Conservation (phyloP, 2,329 filamentous ascomycete genomes). For the Pestalotiopsis sp. region DNA sequence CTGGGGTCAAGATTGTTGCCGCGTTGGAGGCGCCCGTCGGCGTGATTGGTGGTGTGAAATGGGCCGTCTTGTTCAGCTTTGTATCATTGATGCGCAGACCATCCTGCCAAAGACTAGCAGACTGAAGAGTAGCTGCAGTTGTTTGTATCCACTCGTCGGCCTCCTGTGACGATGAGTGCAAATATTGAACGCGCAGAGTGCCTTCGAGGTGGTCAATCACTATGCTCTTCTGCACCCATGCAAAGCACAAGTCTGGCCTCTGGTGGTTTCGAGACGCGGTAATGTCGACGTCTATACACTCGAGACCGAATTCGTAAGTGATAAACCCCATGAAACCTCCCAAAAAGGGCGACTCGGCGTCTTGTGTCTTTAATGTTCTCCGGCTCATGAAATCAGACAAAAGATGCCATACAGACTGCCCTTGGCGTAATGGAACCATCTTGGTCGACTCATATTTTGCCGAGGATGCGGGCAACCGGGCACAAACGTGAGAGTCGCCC, state of each 20-base stretch:
- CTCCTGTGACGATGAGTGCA: slow-evolving; percentile 43
- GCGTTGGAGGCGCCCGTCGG: slow-evolving; percentile 21
- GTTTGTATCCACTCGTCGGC: slow-evolving; percentile 48
- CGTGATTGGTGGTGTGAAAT: slow-evolving; percentile 32
- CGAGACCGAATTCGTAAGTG: slow-evolving; percentile 81
- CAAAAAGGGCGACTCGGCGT: slow-evolving; percentile 62
- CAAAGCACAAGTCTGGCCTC: slow-evolving; percentile 73
- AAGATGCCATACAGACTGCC: slow-evolving; percentile 51
- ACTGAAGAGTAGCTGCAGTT: slow-evolving; percentile 33
- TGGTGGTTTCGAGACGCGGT: slow-evolving; percentile 36
- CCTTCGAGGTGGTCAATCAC: slow-evolving; percentile 73
- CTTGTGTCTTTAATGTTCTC: slow-evolving; percentile 24
- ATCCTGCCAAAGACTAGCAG: slow-evolving; percentile 35
- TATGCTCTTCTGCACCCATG: slow-evolving; percentile 76
- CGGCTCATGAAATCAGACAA: slow-evolving; percentile 46
- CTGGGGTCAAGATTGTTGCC: slow-evolving; percentile 40
- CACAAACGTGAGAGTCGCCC: slow-evolving; percentile 44
- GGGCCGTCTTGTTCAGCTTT: slow-evolving; percentile 17
- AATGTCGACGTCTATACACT: slow-evolving; percentile 53
- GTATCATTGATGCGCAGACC: slow-evolving; percentile 23
- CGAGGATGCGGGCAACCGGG: slow-evolving; percentile 22
- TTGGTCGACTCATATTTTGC: slow-evolving; percentile 23
- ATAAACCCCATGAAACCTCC: slow-evolving; percentile 85
- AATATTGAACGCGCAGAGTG: slow-evolving; percentile 67
- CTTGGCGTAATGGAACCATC: slow-evolving; percentile 26